A percentile compares a stretch with the other conserved stretches of the same genome.
These are phyloP conservation scores for Spathaspora hagerdaliae DNA, from an alignment of 805 yeast genomes.

Conservation along the genomic window DNA sequence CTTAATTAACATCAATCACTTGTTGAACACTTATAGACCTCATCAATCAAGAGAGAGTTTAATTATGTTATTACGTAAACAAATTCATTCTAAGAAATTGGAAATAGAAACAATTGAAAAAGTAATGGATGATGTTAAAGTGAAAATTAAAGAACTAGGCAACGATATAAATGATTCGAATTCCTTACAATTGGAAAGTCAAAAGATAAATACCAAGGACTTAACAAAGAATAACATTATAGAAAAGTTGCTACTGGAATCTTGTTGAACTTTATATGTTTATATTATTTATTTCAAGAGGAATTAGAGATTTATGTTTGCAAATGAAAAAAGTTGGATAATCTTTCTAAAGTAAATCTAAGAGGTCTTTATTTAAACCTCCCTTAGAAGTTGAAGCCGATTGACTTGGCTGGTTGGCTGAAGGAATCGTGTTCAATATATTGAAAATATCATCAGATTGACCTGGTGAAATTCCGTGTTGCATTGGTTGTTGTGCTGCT, in stretches of 20 bases:
- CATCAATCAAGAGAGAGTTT: slow-evolving; percentile 92
- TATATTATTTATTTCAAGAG: too few species aligned
- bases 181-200: not conserved
- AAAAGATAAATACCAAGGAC: not conserved
- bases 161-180: slow-evolving; percentile 2
- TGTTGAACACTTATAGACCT: slow-evolving; percentile 87
- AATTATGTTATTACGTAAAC: slow-evolving; percentile 67
- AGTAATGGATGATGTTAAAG: slow-evolving; percentile 37
- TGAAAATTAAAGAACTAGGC: slow-evolving; percentile 23
- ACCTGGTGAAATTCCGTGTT: not conserved
- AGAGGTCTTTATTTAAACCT: slow-evolving; percentile 25
- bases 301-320: too few species aligned
- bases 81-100: slow-evolving; percentile 56
- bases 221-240: slow-evolving; percentile 6
- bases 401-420: not conserved
- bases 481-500: slow-evolving; percentile 8
- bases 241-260: slow-evolving; percentile 6
- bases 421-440: slow-evolving; percentile 30
- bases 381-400: too few species aligned
- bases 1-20: slow-evolving; percentile 85
- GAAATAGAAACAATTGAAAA: slow-evolving; percentile 47
- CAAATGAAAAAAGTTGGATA: too few species aligned
- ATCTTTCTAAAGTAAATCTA: slow-evolving; percentile 28
- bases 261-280: too few species aligned
- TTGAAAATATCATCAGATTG: slow-evolving; percentile 42